Base-by-base conservation (phyloP, 805 yeast species). In the Barnettozyma pratensis region DNA sequence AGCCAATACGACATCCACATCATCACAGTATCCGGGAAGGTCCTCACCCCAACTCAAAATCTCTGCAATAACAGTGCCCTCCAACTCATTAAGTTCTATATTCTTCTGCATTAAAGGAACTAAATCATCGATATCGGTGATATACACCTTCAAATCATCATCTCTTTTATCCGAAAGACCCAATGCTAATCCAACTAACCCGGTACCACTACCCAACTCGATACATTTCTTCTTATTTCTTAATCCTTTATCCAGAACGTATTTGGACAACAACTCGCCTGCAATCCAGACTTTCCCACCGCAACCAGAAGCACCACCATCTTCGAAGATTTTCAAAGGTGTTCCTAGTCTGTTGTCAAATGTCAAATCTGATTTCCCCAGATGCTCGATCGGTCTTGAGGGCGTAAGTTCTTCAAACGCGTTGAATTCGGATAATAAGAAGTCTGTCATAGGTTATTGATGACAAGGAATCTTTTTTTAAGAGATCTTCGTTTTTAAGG, bases 231-330 rank as follows among this genome's bases (percentile, higher is more conserved):
- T 58, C 39, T 58, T 52, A 9, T 52, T 53, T 5, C 45, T 28
- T 1, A 54, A 36, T 5, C 54, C 54, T 19, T 50, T 51, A 39
- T 65, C 68, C 2, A 70, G 45, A 7, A 77, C 51, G 50, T 77
- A 79, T 37, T 74, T 65, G 11, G 81, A 70, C 19, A 79, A 63
- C 41, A 78, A 63, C 47, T 78, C 80, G 14, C 84, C 85, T 8
- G 84, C 82, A 2, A 80, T 70, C 85, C 85, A 79, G 5, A 79
- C 67, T 49, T 77, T 74, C 4, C 85, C 85, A n/a, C 85, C 85
- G 60, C 84, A 80, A 2, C 85, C 85, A 5, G 72, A 59, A 1
- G 72, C 77, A 7, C 84, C 84, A 37, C 83, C 83, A 55, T 80
- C 83, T 52, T 76, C 80, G 49, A 64, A 67, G 29, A 79, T 70